phyloP scores from a whole-genome alignment of 805 yeast species.

The Saccharomycopsis fermentans region DNA sequence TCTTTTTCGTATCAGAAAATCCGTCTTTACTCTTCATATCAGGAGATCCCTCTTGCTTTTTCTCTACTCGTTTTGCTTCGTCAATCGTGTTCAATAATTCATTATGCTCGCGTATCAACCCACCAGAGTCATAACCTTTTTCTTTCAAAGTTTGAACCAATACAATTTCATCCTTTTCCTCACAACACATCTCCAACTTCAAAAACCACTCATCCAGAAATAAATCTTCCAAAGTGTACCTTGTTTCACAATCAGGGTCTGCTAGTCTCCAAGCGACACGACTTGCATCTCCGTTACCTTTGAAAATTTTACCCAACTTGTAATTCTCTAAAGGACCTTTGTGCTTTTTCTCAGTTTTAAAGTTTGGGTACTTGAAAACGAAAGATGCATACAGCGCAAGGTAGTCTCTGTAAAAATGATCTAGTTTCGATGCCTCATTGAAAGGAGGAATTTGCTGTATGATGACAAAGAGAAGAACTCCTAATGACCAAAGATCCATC shows the following conservation, averaged over 20 bases:
- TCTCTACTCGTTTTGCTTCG: neutral
- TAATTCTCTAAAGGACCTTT: conserved; percentile 66
- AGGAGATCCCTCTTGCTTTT: neutral
- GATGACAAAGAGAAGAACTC: conserved; percentile 54
- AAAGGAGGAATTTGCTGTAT: conserved; percentile 54
- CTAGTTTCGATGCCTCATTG: conserved; percentile 34
- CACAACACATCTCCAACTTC: conserved; percentile 47
- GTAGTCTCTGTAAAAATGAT: conserved; percentile 48
- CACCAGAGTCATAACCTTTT: neutral
- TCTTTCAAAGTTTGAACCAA: conserved; percentile 6
- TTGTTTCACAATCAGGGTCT: conserved; percentile 46
- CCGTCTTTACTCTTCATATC: neutral
- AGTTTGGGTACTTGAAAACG: conserved; percentile 34
- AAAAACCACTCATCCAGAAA: conserved; percentile 58
- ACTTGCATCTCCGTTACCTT: conserved; percentile 45
- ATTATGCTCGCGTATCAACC: neutral
- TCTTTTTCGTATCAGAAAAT: neutral
- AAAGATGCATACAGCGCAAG: conserved; percentile 35
- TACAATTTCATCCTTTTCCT: conserved; percentile 29
- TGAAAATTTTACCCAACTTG: conserved; percentile 54
- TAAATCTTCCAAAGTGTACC: conserved; percentile 46
- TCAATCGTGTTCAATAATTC: neutral
- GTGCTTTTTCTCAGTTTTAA: conserved; percentile 36
- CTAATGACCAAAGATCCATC: conserved; percentile 68
- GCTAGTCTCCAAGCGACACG: conserved; percentile 66